Evolutionary conservation across 1,139 yeast genomes (phyloP).

Genomic region (Tardiomyces depauwii): DNA sequence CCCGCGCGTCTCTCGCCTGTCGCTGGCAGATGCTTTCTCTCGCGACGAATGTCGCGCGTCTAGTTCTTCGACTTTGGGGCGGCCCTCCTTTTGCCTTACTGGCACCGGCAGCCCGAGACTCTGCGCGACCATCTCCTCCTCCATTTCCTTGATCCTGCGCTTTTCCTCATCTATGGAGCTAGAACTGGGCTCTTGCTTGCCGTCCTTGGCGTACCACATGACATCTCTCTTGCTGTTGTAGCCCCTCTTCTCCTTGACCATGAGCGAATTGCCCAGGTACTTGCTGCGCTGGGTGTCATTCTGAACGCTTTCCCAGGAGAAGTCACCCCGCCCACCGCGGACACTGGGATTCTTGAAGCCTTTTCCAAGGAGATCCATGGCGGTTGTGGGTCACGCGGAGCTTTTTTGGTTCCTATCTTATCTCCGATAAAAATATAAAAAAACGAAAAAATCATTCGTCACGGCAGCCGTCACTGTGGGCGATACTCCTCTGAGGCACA

Average conservation of each 20-base stretch:
- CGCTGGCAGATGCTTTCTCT: no score
- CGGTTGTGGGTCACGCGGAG: background rate
- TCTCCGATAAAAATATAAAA: no score
- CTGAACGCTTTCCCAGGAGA: conserved; percentile 20
- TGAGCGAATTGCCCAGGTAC: conserved; percentile 20
- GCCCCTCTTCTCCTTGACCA: conserved; percentile 20
- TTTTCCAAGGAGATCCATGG: conserved; percentile 13
- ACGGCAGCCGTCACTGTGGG: no score
- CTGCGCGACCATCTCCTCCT: conserved; percentile 16
- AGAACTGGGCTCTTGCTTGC: conserved; percentile 1
- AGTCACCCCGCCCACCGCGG: conserved; percentile 20
- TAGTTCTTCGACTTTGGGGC: no score
- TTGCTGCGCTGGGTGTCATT: conserved; percentile 17
- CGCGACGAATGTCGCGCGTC: no score
- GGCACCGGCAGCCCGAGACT: conserved; percentile 11
- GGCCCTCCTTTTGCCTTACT: no score
- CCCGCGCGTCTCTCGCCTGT: no score
- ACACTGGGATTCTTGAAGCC: conserved; percentile 15
- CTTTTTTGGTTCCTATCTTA: no score
- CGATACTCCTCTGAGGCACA: no score
- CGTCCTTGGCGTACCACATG: conserved; percentile 18
- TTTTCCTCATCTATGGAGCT: conserved; percentile 1
- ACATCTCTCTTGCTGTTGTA: conserved; percentile 13
- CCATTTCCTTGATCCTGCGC: conserved; percentile 12
- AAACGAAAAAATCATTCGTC: no score